Percentiles rank a stretch among this genome's conserved stretches.
These are phyloP conservation scores for Spathaspora gorwiae DNA, from an alignment of 805 yeast species.

Conservation along the genomic window DNA sequence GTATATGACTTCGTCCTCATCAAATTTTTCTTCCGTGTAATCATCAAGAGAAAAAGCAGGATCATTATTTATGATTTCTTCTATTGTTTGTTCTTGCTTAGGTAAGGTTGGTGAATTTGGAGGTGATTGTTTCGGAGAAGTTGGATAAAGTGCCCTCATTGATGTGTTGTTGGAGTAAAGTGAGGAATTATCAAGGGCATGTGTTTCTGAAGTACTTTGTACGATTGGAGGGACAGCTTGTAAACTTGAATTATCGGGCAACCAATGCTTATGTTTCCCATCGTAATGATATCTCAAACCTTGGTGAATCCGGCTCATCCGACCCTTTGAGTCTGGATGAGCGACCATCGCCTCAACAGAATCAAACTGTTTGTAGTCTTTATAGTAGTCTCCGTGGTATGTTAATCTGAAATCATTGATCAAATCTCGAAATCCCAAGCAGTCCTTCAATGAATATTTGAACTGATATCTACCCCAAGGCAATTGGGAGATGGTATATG, in stretches of 20 bases:
- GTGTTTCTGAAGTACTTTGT: conserved; percentile 25
- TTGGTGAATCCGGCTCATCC: conserved; percentile 67
- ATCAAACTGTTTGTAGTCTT: conserved; percentile 76
- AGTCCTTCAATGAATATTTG: conserved; percentile 66
- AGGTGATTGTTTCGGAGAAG: conserved; percentile 23
- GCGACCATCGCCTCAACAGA: conserved; percentile 67
- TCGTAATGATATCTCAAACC: conserved; percentile 79
- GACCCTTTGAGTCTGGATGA: conserved; percentile 61
- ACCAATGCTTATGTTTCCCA: conserved; percentile 83
- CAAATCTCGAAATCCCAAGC: conserved; percentile 73
- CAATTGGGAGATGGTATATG: conserved; percentile 55
- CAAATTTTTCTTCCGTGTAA: conserved; percentile 30
- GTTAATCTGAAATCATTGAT: conserved; percentile 73
- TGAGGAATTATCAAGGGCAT: conserved; percentile 22
- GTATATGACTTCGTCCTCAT: conserved; percentile 35
- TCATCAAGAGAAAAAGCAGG: conserved; percentile 17
- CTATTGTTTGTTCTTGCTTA: conserved; percentile 1
- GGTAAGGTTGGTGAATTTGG: conserved; percentile 14
- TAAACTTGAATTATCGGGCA: conserved; percentile 22
- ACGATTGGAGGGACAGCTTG: conserved; percentile 11
- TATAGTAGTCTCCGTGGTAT: conserved; percentile 63
- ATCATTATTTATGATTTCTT: conserved; percentile 4
- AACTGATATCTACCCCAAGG: conserved; percentile 68
- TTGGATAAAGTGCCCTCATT: conserved; percentile 25
- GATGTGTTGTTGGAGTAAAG: conserved; percentile 27